Conservation (phyloP, 2,329 filamentous ascomycete genomes). For the Neopestalotiopsis sp. region DNA sequence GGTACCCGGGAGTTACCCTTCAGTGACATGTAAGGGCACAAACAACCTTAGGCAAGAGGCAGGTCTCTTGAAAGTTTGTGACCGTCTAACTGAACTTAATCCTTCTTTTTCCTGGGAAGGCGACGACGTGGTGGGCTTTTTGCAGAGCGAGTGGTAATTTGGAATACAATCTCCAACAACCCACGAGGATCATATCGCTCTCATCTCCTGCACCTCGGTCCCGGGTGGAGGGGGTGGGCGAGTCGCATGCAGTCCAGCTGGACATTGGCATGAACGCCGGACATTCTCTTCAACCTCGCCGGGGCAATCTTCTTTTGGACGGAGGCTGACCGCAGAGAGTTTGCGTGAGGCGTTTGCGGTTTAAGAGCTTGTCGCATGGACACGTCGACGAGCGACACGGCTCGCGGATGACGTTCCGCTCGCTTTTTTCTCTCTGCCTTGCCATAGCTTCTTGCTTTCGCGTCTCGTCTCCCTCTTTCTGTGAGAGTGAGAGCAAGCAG, state of each 20-base stretch:
- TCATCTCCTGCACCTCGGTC: background rate
- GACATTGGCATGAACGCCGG: background rate
- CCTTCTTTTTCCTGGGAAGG: background rate
- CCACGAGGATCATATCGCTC: background rate
- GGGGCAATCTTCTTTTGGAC: background rate
- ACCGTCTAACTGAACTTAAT: conserved; percentile 7
- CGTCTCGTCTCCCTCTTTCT: background rate
- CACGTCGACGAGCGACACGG: conserved; percentile 1
- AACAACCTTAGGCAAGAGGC: background rate
- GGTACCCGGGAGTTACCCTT: conserved; percentile 11
- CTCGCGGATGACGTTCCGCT: conserved; percentile 6
- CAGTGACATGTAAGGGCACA: conserved; percentile 9
- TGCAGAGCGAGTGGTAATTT: background rate
- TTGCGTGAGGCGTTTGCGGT: background rate
- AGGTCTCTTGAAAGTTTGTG: conserved; percentile 1
- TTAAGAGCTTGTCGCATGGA: background rate
- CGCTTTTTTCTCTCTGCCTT: background rate
- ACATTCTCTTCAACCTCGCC: background rate
- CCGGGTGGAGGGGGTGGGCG: background rate
- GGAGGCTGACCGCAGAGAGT: background rate
- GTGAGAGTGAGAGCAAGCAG: background rate
- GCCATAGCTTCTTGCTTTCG: background rate
- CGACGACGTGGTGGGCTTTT: background rate
- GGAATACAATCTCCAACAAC: background rate
- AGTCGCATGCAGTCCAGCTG: background rate